Evolutionary conservation across 371 early-diverging fungal species (phyloP).

Genomic region (Apophysomyces variabilis): DNA sequence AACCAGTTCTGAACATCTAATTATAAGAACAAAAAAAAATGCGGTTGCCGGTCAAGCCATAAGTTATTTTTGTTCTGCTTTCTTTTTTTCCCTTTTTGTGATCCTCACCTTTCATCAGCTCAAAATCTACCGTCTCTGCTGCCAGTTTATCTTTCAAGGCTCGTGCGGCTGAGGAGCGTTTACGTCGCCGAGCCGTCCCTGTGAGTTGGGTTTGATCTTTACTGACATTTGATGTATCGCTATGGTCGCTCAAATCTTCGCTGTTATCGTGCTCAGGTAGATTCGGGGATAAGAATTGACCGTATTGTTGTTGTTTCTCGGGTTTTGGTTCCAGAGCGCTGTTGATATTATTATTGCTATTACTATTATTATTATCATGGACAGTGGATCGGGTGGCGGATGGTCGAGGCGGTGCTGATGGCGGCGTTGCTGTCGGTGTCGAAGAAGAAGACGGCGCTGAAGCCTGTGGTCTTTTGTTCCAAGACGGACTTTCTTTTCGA

Average conservation of each 20-base stretch:
- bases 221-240: conserved; percentile 46
- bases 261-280: conserved; percentile 39
- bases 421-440: conserved; percentile 16
- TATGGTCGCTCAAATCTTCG: conserved; percentile 61
- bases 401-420: conserved; percentile 9
- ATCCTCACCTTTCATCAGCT: conserved; percentile 70
- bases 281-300: conserved; percentile 35
- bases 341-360: too few species aligned
- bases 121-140: conserved; percentile 81
- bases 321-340: neutral
- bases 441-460: conserved; percentile 7
- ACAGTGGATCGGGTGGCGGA: neutral
- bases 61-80: neutral
- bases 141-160: conserved; percentile 79
- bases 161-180: conserved; percentile 52
- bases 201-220: conserved; percentile 40
- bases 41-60: neutral
- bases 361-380: too few species aligned
- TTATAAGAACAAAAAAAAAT: neutral
- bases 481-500: conserved; percentile 19
- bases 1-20: conserved; percentile 93
- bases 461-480: conserved; percentile 8
- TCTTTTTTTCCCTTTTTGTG: neutral
- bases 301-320: conserved; percentile 18
- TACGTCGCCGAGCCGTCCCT: conserved; percentile 49